Conservation (phyloP, 2,329 filamentous ascomycete genomes). For the Capronia coronata region DNA sequence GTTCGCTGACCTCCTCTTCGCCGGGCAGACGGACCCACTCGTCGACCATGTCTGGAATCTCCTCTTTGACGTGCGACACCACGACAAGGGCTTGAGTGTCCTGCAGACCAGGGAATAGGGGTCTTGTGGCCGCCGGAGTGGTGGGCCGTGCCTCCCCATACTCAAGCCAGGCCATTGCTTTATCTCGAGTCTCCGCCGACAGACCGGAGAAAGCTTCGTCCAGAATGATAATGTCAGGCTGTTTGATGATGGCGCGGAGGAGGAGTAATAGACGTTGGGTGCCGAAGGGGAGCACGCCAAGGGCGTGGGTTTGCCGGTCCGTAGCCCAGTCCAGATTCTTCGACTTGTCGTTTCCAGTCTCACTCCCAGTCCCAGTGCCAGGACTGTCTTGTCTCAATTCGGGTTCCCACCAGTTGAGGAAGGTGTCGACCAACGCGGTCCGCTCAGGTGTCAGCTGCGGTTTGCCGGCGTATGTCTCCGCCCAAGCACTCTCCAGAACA, state of each 20-base stretch:
- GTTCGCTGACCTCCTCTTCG: conserved; percentile 27
- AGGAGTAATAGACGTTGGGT: conserved; percentile 81
- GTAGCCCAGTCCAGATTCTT: conserved; percentile 27
- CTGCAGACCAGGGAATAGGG: conserved; percentile 54
- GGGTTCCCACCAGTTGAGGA: conserved; percentile 67
- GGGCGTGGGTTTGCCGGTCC: conserved; percentile 39
- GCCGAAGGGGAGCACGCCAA: conserved; percentile 70
- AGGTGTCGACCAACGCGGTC: conserved; percentile 57
- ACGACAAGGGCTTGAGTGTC: conserved; percentile 76
- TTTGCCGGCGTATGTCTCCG: conserved; percentile 72
- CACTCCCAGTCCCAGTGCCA: conserved; percentile 8
- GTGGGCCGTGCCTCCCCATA: conserved; percentile 56
- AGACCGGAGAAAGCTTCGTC: conserved; percentile 87
- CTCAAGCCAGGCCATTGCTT: conserved; percentile 74
- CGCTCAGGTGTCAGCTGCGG: conserved; percentile 58
- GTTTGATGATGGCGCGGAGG: conserved; percentile 71
- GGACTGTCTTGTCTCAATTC: conserved; percentile 60
- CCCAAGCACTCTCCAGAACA: conserved; percentile 79
- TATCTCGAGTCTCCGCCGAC: conserved; percentile 73
- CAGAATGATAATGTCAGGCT: conserved; percentile 72
- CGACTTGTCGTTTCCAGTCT: too few relatives aligned
- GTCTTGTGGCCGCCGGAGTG: conserved; percentile 23
- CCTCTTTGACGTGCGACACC: conserved; percentile 83
- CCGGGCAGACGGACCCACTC: conserved; percentile 77
- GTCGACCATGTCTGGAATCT: conserved; percentile 75